phyloP scores from a whole-genome alignment of 345 rosid species.

The Salix brachista region DNA sequence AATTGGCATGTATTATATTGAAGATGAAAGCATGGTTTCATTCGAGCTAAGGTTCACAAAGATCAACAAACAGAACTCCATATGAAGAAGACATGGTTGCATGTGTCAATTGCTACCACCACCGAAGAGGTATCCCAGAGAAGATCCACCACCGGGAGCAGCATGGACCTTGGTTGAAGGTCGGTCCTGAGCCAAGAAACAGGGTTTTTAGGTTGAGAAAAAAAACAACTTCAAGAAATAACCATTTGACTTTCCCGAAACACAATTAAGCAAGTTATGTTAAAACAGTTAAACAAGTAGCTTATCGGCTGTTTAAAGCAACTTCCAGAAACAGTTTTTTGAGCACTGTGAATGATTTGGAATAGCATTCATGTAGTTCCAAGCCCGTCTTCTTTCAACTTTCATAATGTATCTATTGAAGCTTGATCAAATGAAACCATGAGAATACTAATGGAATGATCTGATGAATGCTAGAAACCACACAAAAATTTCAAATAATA shows the following conservation, averaged over 20 bases:
- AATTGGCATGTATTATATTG: background rate
- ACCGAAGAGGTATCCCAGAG: constrained; percentile 26
- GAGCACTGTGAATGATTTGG: background rate
- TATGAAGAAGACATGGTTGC: background rate
- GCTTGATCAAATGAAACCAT: background rate
- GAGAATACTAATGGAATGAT: background rate
- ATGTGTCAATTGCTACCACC: constrained; percentile 17
- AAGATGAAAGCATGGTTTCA: constrained; percentile 14
- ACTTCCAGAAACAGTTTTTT: background rate
- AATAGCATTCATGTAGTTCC: too few relatives aligned
- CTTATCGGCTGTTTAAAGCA: background rate
- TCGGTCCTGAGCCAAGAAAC: constrained; percentile 22
- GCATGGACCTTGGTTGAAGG: constrained; percentile 33
- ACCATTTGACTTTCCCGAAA: background rate
- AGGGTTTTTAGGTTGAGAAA: background rate
- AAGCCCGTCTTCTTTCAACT: background rate
- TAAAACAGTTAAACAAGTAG: background rate
- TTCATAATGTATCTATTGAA: background rate
- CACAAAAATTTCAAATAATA: background rate
- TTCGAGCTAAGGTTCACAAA: constrained; percentile 21
- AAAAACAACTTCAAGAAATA: background rate
- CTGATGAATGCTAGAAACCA: background rate
- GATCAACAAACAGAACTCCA: constrained; percentile 28
- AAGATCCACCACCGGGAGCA: constrained; percentile 37
- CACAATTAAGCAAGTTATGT: background rate